Evolutionary conservation across 2,329 filamentous ascomycete species (phyloP), one percentile per base, ranked within the genome.

Genomic region (Colletotrichum sp.): DNA sequence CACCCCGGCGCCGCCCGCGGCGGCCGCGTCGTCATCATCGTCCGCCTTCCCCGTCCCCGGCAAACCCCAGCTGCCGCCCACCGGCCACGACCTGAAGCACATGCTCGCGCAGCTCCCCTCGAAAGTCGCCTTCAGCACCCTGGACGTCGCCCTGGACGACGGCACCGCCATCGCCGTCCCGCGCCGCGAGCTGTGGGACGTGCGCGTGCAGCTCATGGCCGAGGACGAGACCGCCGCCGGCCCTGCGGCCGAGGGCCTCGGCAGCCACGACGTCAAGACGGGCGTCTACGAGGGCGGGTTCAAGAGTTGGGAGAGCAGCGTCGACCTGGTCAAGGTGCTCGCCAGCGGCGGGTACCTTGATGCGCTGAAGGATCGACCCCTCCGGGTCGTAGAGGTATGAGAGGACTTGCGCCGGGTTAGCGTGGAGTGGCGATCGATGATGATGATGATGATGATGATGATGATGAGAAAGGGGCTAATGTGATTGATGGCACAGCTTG

Each of bases 291-390:
- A 97, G 85, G 95, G 95, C 72, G 95, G 95, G 28, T 96, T 96
- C 87, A 97, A 97, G 87, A 96, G 94, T 80, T 97, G 95, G 95
- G 95, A 97, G 86, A 96, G 95, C 85, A 95, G 93, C 76, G 88
- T 96, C 68, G 95, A 97, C 82, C 88, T 97, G 21, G 94, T 95
- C 67, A 94, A 92, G 81, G 91, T 94, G n/a, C 83, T 93, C 34
- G 88, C 88, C 1, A 80, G 82, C 4, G 87, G 87, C 30, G 83
- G 85, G 15, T 83, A 86, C 65, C 79, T 85, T 21, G 76, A 82
- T 5, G 78, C 80, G 64, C 77, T 84, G 75, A 79, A 79, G 24
- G 77, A 83, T 13, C 81, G 82, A 32, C 84, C 87, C 0, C 83
- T 87, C 67, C 86, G 87, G 44, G 81, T 92, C 49, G 86, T 92